Base-by-base conservation (phyloP, 2,329 filamentous ascomycete species). In the Lojkania enalia region DNA sequence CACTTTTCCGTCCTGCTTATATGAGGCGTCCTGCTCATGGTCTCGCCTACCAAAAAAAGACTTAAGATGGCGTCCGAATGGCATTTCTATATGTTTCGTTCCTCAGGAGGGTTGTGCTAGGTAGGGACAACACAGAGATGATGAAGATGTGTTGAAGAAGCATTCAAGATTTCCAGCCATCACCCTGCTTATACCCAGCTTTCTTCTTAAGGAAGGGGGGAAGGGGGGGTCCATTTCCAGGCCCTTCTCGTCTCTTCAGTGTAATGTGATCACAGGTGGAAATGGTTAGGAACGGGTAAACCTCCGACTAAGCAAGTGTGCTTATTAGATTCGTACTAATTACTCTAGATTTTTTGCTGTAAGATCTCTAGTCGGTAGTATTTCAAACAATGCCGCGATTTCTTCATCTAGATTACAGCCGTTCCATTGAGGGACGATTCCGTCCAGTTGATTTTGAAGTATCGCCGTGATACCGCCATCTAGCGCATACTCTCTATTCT, bases 31-130 rank as follows among this genome's bases (percentile, higher is more conserved):
- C 25, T 27, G n/a, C 25, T 27, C n/a, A 27, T 27, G n/a, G 30
- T 37, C 30, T 37, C 16, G 20, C 31, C 31, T 42, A 37, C 31
- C 20, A 42, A 42, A 42, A 18, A 42, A 42, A 42, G 40, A 35
- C 32, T 30, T 42, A 18, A 35, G 19, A 20, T 25, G 4, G 21
- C 20, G 12, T 42, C 20, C 29, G 15, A 25, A 20, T 20, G 30
- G 30, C 12, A 25, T 35, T 42, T 25, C 21, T 37, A 35, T 37
- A 37, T 29, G 2, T 20, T 44, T 30, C 21, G n/a, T 27, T 27
- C 25, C n/a, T 27, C 27, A 29, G 18, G 20, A 39, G 35, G 16
- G 20, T 39, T 25, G 6, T 27, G 13, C 29, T 19, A 31, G 29
- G 31, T 37, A 42, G 3, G 11, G 20, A 30, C 9, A n/a, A n/a